Conservation (phyloP, 208 protist genomes). For the Angomonas deanei region DNA sequence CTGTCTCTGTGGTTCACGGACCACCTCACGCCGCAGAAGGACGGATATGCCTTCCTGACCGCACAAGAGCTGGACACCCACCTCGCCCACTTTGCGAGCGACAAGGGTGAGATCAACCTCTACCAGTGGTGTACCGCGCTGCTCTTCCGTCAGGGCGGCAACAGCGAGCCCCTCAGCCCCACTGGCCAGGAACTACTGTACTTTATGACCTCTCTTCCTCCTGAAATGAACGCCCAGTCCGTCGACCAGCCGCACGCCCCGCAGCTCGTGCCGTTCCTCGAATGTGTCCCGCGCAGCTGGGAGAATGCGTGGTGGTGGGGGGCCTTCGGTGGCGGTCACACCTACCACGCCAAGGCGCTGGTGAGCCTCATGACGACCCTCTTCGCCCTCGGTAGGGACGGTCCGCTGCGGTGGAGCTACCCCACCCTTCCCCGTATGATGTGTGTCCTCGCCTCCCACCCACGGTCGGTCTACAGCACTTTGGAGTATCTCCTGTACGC, state of each 20-base stretch:
- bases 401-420: conserved; percentile 12
- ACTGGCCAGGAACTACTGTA: background rate
- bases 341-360: background rate
- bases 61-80: no score
- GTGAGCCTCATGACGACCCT: conserved; percentile 18
- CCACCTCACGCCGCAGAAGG: no score
- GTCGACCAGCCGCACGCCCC: background rate
- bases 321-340: background rate
- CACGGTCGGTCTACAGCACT: conserved; percentile 7
- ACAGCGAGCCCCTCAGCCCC: background rate
- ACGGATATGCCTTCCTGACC: no score
- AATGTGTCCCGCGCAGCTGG: background rate
- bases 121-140: background rate
- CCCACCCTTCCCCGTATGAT: conserved; percentile 43
- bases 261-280: background rate
- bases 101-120: background rate
- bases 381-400: conserved; percentile 28
- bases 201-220: background rate
- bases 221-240: background rate
- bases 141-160: background rate
- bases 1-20: background rate
- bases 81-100: no score
- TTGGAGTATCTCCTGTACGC: conserved; percentile 51
- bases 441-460: conserved; percentile 13
- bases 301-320: background rate